Percentiles rank a stretch among this genome's conserved stretches.
These are phyloP conservation scores for Penicillium macrosclerotiorum DNA, from an alignment of 495 filamentous ascomycete species.

Conservation along the genomic window DNA sequence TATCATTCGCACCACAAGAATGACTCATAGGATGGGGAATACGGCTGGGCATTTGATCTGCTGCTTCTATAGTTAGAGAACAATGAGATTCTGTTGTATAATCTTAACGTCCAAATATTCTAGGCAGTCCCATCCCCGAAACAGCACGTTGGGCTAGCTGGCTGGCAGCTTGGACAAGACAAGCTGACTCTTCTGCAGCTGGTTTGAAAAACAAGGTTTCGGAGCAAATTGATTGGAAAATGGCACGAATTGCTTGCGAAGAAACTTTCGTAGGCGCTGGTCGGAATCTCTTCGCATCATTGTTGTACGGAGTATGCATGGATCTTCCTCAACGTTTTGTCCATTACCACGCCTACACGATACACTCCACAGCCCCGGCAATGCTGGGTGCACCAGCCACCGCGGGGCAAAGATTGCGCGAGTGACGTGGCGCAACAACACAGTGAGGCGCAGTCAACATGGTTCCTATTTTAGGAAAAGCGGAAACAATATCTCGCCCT, in stretches of 20 bases:
- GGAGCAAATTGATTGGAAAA: conserved; percentile 3
- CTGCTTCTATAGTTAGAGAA: neutral
- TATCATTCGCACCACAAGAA: neutral
- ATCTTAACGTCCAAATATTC: neutral
- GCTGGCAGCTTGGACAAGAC: neutral
- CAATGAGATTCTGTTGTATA: neutral
- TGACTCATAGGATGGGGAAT: conserved; percentile 25
- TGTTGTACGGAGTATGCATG: too few species aligned
- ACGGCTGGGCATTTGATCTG: neutral
- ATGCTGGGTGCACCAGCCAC: conserved; percentile 4
- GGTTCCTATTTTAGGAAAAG: conserved; percentile 14
- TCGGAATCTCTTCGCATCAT: too few species aligned
- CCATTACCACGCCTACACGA: too few species aligned
- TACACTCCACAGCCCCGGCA: neutral
- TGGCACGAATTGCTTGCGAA: neutral
- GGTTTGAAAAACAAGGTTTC: conserved; percentile 8
- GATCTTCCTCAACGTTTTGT: too few species aligned
- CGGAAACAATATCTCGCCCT: conserved; percentile 5
- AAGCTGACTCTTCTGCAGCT: neutral
- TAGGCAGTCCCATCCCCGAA: neutral
- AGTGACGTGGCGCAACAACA: conserved; percentile 17
- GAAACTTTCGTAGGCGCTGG: conserved; percentile 4
- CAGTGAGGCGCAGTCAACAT: conserved; percentile 11
- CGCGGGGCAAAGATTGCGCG: conserved; percentile 9
- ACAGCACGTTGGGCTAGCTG: neutral